These are phyloP conservation scores for Seiridium cupressi DNA, from an alignment of 2,329 filamentous ascomycete species.

Conservation along the genomic window DNA sequence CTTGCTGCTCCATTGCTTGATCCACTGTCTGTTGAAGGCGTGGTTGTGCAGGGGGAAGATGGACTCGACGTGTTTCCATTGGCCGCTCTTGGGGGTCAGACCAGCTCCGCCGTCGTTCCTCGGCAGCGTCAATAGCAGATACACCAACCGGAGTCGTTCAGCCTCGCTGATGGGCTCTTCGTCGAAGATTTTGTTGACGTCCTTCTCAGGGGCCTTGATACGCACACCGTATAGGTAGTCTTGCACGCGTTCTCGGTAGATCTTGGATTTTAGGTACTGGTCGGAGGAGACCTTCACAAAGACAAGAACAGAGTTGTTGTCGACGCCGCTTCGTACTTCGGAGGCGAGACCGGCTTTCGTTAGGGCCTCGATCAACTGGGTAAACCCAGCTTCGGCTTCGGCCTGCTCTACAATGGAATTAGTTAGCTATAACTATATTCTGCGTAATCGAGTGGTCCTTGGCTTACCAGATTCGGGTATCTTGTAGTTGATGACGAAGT, in stretches of 20 bases:
- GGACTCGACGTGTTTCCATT: constrained; percentile 71
- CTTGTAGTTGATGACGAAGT: constrained; percentile 83
- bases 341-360: constrained; percentile 78
- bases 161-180: constrained; percentile 80
- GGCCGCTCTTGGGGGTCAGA: constrained; percentile 65
- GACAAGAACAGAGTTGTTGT: constrained; percentile 72
- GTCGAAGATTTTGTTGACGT: constrained; percentile 66
- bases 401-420: constrained; percentile 52
- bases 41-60: constrained; percentile 81
- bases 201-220: constrained; percentile 70
- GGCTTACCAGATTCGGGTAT: constrained; percentile 64
- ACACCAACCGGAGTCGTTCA: constrained; percentile 83
- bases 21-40: constrained; percentile 71
- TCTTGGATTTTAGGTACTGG: constrained; percentile 71
- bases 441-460: not conserved
- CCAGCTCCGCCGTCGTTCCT: constrained; percentile 75
- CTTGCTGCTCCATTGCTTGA: constrained; percentile 72
- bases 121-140: constrained; percentile 76
- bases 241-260: constrained; percentile 83
- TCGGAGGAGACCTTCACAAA: constrained; percentile 80
- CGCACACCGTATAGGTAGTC: constrained; percentile 94
- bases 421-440: not conserved
- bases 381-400: constrained; percentile 72
- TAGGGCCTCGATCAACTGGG: constrained; percentile 73
- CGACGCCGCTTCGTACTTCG: constrained; percentile 75